phyloP scores from a whole-genome alignment of 352 stramenopile species.

The Plasmopara halstedii region DNA sequence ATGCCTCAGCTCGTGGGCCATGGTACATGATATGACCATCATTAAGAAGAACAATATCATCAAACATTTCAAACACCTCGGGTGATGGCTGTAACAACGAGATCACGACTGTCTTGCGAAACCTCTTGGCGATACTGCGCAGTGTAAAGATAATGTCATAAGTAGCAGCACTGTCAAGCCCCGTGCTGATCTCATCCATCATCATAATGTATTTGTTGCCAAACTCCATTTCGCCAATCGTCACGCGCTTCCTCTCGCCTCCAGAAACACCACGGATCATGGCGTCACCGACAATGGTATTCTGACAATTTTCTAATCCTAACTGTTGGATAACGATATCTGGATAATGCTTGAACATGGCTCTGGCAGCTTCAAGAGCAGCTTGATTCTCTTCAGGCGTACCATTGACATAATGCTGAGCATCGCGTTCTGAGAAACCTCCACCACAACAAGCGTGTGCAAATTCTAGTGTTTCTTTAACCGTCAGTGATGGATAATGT shows the following conservation, averaged over 20 bases:
- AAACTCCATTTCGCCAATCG: conserved; percentile 73
- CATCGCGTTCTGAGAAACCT: conserved; percentile 23
- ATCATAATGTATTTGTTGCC: conserved; percentile 79
- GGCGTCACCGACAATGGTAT: conserved; percentile 56
- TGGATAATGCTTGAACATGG: conserved; percentile 26
- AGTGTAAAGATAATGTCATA: conserved; percentile 57
- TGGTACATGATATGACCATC: conserved; percentile 86
- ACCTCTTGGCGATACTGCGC: conserved; percentile 36
- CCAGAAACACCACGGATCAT: conserved; percentile 65
- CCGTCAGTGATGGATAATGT: conserved; percentile 34
- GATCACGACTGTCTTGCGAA: conserved; percentile 54
- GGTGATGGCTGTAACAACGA: conserved; percentile 86
- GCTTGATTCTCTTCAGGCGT: conserved; percentile 26
- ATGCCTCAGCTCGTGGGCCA: conserved; percentile 48
- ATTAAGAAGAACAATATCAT: conserved; percentile 90
- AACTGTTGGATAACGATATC: conserved; percentile 41
- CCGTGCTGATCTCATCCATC: conserved; percentile 77
- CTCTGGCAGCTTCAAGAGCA: conserved; percentile 15
- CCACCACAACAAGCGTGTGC: conserved; percentile 23
- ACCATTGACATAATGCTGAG: conserved; percentile 9
- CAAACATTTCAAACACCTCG: conserved; percentile 90
- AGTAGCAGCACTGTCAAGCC: conserved; percentile 54
- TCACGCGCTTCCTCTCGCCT: conserved; percentile 70
- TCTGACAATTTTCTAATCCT: conserved; percentile 41
- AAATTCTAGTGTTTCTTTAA: conserved; percentile 16